phyloP scores from a whole-genome alignment of 2,329 filamentous ascomycete genomes.

The Dactylonectria estremocensis region DNA sequence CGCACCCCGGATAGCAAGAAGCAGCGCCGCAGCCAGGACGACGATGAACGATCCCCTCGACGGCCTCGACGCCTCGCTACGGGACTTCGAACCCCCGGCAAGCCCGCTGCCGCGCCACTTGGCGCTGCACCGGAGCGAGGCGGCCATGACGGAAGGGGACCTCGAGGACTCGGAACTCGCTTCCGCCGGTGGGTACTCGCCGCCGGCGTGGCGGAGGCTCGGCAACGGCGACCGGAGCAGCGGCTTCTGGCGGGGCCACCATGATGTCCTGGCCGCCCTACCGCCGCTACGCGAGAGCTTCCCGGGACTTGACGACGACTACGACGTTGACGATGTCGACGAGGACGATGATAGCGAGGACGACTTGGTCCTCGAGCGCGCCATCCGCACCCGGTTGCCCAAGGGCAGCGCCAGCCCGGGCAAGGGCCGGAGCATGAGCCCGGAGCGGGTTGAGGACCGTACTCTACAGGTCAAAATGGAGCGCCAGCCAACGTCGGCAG shows the following conservation, averaged over 20 bases:
- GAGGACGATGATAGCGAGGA: slow-evolving; percentile 53
- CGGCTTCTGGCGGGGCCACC: slow-evolving; percentile 72
- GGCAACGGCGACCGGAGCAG: slow-evolving; percentile 72
- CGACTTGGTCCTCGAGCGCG: slow-evolving; percentile 64
- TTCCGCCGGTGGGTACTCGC: slow-evolving; percentile 72
- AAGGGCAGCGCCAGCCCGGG: slow-evolving; percentile 70
- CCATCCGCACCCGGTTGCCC: slow-evolving; percentile 69
- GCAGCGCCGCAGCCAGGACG: slow-evolving; percentile 8
- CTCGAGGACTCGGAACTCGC: slow-evolving; percentile 62
- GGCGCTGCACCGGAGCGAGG: slow-evolving; percentile 52
- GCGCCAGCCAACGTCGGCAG: slow-evolving; percentile 41
- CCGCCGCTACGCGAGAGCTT: slow-evolving; percentile 44
- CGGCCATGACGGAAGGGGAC: slow-evolving; percentile 53
- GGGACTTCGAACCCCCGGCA: slow-evolving; percentile 68
- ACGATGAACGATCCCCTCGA: slow-evolving; percentile 56
- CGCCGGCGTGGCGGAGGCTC: slow-evolving; percentile 73
- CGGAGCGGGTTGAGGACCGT: slow-evolving; percentile 60
- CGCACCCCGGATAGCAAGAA: slow-evolving; percentile 28
- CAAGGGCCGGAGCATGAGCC: slow-evolving; percentile 64
- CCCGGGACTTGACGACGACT: slow-evolving; percentile 36
- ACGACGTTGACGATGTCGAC: slow-evolving; percentile 49
- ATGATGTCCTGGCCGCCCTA: slow-evolving; percentile 67
- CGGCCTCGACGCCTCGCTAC: slow-evolving; percentile 67
- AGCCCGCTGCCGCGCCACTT: slow-evolving; percentile 55
- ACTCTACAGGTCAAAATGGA: slow-evolving; percentile 55